Conservation (phyloP, 108 stramenopile species). For the Skeletonema costatum region DNA sequence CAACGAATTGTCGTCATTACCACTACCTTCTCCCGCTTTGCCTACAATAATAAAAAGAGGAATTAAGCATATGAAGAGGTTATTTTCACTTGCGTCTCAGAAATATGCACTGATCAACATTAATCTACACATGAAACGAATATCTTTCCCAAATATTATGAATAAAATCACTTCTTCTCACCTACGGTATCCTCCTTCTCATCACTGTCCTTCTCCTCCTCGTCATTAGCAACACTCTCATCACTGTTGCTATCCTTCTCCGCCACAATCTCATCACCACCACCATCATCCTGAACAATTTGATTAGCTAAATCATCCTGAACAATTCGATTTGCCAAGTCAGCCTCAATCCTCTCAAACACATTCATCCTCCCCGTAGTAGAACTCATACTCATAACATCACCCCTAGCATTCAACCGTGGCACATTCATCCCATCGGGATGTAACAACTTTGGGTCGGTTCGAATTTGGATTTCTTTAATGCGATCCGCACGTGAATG, state of each 20-base stretch:
- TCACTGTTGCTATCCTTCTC: not conserved
- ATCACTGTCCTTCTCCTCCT: not conserved
- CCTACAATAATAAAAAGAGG: not conserved
- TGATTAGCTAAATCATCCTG: conserved; percentile 5
- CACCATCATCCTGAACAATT: not conserved
- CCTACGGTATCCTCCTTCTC: not conserved
- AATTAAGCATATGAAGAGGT: not conserved
- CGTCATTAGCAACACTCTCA: not conserved
- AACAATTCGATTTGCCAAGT: conserved; percentile 16
- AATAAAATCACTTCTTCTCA: not conserved
- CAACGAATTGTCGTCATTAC: not conserved
- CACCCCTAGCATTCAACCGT: conserved; percentile 29
- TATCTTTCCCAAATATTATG: not conserved
- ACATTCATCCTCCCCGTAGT: conserved; percentile 23
- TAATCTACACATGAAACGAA: not conserved
- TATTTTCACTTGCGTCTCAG: not conserved
- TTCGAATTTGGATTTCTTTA: conserved; percentile 12
- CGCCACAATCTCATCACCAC: not conserved
- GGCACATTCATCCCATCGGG: conserved; percentile 47
- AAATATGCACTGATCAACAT: not conserved
- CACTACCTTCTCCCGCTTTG: not conserved
- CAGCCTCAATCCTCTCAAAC: conserved; percentile 42
- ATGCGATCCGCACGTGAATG: conserved; percentile 43
- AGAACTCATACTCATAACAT: conserved; percentile 24
- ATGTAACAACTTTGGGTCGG: conserved; percentile 28